Evolutionary conservation across 2,329 filamentous ascomycete genomes (phyloP), one percentile per base, ranked within the genome.

Genomic region (Furcasterigmium furcatum): DNA sequence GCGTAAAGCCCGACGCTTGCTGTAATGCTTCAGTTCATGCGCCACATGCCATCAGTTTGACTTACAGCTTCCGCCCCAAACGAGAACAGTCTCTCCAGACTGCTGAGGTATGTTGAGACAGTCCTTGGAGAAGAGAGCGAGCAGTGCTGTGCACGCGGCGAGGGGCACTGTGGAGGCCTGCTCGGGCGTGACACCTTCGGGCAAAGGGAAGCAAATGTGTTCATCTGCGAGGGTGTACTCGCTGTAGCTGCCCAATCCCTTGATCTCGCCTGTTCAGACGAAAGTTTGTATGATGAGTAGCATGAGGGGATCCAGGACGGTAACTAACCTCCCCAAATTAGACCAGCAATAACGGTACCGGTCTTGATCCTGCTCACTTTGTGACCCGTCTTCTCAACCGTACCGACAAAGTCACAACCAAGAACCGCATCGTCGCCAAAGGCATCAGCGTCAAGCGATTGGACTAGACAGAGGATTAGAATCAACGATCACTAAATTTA

Each of bases 21-120:
- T 68, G 24, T 9, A 5, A 4, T 9, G 3, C 19, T 19, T 39
- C 27, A 25, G 5, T 8, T 14, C 36, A 4, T 10, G 9, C 3
- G 5, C 3, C 5, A 24, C 21, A 4, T 10, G 10, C 3, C 14
- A 13, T 16, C 13, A 4, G 19, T 9, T 5, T 7, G 5, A 60
- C 58, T 55, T 58, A 63, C 69, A 71, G 30, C 68, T 71, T 27
- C 68, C 70, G 19, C 67, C 70, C 66, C 67, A 74, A 13, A 74
- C 58, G 5, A 75, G 55, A 4, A 75, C 53, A 4, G 48, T 41
- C 2, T 44, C 43, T 9, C 47, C 40, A 1, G 46, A 27, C 2
- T 38, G 40, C 25, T 51, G 46, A 46, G 62, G 41, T 46, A 72
- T 64, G n/a, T 49, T 48, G 9, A 73, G 52, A 30, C 61, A 65